These are phyloP conservation scores for Avena sativa DNA, from an alignment of 176 grass and related monocot species.

Conservation along the genomic window DNA sequence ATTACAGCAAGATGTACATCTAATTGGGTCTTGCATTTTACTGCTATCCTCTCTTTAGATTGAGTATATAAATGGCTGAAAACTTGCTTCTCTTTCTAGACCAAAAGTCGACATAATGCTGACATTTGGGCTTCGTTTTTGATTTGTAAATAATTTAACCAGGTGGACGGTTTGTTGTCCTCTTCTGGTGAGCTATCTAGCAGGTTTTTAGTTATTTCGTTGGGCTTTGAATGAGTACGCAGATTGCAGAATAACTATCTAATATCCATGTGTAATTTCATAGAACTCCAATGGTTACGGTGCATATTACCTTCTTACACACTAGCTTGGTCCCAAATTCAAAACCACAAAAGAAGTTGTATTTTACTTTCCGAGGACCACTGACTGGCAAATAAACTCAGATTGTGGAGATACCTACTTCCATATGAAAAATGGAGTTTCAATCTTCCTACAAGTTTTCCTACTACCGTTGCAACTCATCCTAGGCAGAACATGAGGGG, in stretches of 20 bases:
- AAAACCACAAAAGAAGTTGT: neutral
- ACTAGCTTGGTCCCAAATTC: neutral
- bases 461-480: constrained; percentile 53
- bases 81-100: no score
- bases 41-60: no score
- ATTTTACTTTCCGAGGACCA: neutral
- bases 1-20: no score
- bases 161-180: neutral
- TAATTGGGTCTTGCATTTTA: no score
- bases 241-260: neutral
- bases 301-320: neutral
- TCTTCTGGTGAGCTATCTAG: constrained; percentile 51
- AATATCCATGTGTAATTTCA: neutral
- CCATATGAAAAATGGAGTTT: constrained; percentile 56
- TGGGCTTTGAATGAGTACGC: neutral
- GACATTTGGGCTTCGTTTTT: no score
- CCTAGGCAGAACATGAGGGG: constrained; percentile 65
- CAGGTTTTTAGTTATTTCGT: neutral
- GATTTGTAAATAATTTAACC: no score
- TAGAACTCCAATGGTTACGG: neutral
- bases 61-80: no score
- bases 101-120: no score
- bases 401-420: constrained; percentile 57
- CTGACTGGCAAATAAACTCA: constrained; percentile 36
- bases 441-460: constrained; percentile 56